Conservation (phyloP, 805 yeast species). For the Myxozyma vanderwaltii region DNA sequence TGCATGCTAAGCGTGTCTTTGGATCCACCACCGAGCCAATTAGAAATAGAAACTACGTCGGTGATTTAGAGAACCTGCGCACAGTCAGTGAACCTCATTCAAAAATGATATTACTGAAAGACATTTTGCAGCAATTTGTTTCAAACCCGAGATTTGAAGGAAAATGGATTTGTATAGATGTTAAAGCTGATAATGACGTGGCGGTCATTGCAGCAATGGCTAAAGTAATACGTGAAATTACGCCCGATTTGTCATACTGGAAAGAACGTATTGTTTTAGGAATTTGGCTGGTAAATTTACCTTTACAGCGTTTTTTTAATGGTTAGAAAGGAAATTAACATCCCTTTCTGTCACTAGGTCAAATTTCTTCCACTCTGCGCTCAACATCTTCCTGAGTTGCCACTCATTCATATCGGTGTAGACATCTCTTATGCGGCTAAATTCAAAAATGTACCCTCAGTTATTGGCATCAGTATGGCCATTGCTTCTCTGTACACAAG, state of each 20-base stretch:
- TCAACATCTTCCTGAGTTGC: conserved; percentile 44
- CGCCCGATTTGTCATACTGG: conserved; percentile 51
- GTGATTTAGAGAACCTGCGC: conserved; percentile 45
- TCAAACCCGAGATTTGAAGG: conserved; percentile 18
- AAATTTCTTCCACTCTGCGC: conserved; percentile 31
- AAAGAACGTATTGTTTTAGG: conserved; percentile 52
- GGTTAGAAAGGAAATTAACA: not conserved
- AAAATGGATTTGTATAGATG: conserved; percentile 28
- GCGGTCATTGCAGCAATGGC: conserved; percentile 25
- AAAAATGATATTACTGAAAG: conserved; percentile 29
- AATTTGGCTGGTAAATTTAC: conserved; percentile 51
- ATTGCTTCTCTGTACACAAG: conserved; percentile 37
- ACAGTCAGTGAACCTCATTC: conserved; percentile 40
- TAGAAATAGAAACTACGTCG: conserved; percentile 43
- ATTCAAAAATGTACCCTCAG: conserved; percentile 15
- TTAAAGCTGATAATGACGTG: conserved; percentile 28
- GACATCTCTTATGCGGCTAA: conserved; percentile 20
- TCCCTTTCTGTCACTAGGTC: not conserved
- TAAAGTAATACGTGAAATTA: conserved; percentile 35
- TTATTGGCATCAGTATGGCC: conserved; percentile 23
- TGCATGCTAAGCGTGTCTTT: conserved; percentile 53
- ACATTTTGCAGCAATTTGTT: conserved; percentile 19
- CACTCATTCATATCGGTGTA: conserved; percentile 39
- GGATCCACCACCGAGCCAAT: conserved; percentile 44
- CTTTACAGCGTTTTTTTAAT: not conserved